A percentile compares a stretch with the other conserved stretches of the same genome.
Evolutionary conservation across 2,329 filamentous ascomycete species (phyloP).

Genomic region (Trichoderma pleuroti): DNA sequence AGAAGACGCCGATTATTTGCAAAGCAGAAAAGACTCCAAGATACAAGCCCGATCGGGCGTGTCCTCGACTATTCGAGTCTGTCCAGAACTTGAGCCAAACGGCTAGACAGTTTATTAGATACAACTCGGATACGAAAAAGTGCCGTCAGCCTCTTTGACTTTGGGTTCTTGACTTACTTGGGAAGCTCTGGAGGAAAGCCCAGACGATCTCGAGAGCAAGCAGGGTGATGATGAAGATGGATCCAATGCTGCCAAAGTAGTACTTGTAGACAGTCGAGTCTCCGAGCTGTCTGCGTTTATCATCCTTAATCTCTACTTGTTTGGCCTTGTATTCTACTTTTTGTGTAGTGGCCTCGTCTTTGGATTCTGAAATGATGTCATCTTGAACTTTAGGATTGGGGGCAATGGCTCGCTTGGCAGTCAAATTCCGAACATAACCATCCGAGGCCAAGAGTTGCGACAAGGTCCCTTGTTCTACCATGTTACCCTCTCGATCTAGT

Average conservation of each 20-base stretch:
- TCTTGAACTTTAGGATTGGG: background rate
- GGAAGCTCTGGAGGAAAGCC: constrained; percentile 30
- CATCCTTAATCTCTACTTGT: background rate
- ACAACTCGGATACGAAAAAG: background rate
- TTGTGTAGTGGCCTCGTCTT: background rate
- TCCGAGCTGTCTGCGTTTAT: background rate
- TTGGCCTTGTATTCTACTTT: constrained; percentile 1
- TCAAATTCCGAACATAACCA: background rate
- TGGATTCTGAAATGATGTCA: background rate
- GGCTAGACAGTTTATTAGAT: constrained; percentile 17
- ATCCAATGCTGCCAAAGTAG: constrained; percentile 9
- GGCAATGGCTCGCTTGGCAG: background rate
- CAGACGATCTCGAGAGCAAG: constrained; percentile 26
- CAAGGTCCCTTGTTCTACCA: background rate
- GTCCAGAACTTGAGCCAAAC: constrained; percentile 35
- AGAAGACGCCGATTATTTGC: constrained; percentile 22
- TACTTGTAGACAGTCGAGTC: constrained; percentile 15
- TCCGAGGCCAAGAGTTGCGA: background rate
- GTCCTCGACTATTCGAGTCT: constrained; percentile 22
- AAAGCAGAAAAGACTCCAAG: constrained; percentile 28
- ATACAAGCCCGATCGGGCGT: constrained; percentile 15
- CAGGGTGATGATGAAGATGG: constrained; percentile 12
- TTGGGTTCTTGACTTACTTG: constrained; percentile 24
- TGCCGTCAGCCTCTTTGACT: background rate
- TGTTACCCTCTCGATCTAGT: background rate